phyloP scores from a whole-genome alignment of 148 eudicot genomes.

The Cornus controversa region DNA sequence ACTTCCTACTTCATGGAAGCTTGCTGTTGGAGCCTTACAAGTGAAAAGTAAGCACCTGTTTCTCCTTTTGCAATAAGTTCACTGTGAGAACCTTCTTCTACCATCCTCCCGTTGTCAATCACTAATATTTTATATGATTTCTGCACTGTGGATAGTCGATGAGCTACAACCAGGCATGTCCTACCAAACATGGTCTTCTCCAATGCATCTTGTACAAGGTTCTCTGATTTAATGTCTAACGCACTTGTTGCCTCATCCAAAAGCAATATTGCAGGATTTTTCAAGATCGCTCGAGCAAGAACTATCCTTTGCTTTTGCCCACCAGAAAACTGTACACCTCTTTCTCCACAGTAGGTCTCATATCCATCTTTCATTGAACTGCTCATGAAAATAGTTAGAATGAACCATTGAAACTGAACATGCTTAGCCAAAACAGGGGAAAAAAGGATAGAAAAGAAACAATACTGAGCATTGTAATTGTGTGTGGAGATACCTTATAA shows the following conservation, averaged over 20 bases:
- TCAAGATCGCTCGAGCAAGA: constrained; percentile 41
- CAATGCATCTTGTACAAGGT: constrained; percentile 39
- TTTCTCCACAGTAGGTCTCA: constrained; percentile 37
- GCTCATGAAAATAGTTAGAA: too few relatives aligned
- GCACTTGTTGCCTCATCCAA: constrained; percentile 52
- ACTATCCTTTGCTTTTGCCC: constrained; percentile 48
- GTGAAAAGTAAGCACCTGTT: constrained; percentile 22
- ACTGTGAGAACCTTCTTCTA: constrained; percentile 34
- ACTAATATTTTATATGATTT: constrained; percentile 33
- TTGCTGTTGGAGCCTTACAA: constrained; percentile 15
- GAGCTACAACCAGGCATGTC: constrained; percentile 48
- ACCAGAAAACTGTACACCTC: constrained; percentile 47
- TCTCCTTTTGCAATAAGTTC: constrained; percentile 23
- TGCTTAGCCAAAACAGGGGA: not conserved
- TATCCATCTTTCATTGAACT: constrained; percentile 44
- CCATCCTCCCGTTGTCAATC: constrained; percentile 32
- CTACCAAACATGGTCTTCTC: constrained; percentile 39
- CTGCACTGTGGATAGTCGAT: constrained; percentile 29
- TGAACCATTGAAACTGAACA: too few relatives aligned
- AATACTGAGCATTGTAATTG: not conserved
- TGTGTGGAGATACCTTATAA: constrained; percentile 29
- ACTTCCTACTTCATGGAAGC: not conserved
- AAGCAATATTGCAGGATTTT: constrained; percentile 38
- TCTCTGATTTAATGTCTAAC: constrained; percentile 32
- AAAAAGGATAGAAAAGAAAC: not conserved